Evolutionary conservation across 1,284 basidiomycete genomes (phyloP), one percentile per base, ranked within the genome.

Genomic region (Leccinum subfulvum): DNA sequence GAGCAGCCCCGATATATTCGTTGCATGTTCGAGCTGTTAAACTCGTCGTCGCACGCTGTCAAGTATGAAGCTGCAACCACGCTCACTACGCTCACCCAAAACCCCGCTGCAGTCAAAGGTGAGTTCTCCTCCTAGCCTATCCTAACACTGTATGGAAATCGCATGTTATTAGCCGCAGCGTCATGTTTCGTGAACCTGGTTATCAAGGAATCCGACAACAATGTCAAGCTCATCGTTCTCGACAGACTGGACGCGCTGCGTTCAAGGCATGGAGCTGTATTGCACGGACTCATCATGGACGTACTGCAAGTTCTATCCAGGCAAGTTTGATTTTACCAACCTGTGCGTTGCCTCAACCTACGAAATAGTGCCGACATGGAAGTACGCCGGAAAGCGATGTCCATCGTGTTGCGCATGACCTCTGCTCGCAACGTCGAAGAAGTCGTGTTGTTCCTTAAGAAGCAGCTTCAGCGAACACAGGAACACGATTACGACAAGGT

Each of bases 41-140:
- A 92, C 71, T 91, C 92, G 8, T 82, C 92, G 1, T 97, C 94
- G 14, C 93, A 97, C 76, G 93, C 95, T 3, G 97, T 99, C 71
- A 98, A 98, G 77, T 99, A 99, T 73, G 97, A 99, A 75, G 96
- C 97, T 9, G 97, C 97, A 1, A 95, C 92, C 7, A 98, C 94
- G 3, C 84, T 99, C 57, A 98, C 97, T 0, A 91, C 92, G 2
- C 84, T 99, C 56, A 98, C 97, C 0, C 94, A 97, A 78, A 98
- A 97, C 75, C 91, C 96, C 3, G 94, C 94, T 21, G 97, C 97
- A 21, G 88, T 99, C 68, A 98, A 98, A 83, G 93, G 93, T 93
- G 44, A 16, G 74, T 64, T 55, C 8, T 56, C 21, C 18, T 23
- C 56, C 44, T 60, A 13, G 10, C 28, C 18, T 35, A 61, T 1